A percentile compares a stretch with the other conserved stretches of the same genome.
Conservation (phyloP, 495 filamentous ascomycete genomes). For the Penicillium verhagenii region DNA sequence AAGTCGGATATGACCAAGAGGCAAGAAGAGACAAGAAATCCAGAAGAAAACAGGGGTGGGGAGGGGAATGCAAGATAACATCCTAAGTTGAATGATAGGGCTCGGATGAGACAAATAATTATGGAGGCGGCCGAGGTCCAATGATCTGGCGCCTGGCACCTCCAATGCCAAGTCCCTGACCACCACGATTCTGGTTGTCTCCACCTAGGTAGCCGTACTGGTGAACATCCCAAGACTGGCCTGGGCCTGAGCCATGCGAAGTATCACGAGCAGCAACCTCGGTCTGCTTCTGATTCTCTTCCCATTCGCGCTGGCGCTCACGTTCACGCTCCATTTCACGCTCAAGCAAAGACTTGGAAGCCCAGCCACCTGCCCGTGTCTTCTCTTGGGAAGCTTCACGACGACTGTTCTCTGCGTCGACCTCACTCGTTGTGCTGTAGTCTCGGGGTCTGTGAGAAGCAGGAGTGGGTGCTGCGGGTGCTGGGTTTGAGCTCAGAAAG, state of each 20-base stretch:
- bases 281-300: constrained; percentile 78
- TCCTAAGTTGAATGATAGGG: constrained; percentile 11
- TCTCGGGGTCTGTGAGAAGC: constrained; percentile 45
- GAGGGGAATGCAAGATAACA: background rate
- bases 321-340: constrained; percentile 96
- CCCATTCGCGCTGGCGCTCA: constrained; percentile 92
- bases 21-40: background rate
- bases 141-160: constrained; percentile 77
- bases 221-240: constrained; percentile 76
- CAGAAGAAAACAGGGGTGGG: background rate
- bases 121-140: constrained; percentile 67
- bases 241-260: constrained; percentile 52
- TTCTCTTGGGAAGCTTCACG: constrained; percentile 61
- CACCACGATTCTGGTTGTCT: constrained; percentile 76
- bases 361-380: constrained; percentile 74
- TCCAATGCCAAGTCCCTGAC: constrained; percentile 64
- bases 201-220: constrained; percentile 88
- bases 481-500: constrained; percentile 52
- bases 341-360: constrained; percentile 79
- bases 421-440: constrained; percentile 64
- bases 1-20: background rate
- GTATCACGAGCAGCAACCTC: constrained; percentile 50
- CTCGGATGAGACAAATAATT: constrained; percentile 4
- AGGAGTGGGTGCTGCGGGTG: constrained; percentile 38
- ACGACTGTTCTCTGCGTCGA: constrained; percentile 67